Base-by-base conservation (phyloP, 768 basidiomycete genomes). In the Coprinopsis sp. region DNA sequence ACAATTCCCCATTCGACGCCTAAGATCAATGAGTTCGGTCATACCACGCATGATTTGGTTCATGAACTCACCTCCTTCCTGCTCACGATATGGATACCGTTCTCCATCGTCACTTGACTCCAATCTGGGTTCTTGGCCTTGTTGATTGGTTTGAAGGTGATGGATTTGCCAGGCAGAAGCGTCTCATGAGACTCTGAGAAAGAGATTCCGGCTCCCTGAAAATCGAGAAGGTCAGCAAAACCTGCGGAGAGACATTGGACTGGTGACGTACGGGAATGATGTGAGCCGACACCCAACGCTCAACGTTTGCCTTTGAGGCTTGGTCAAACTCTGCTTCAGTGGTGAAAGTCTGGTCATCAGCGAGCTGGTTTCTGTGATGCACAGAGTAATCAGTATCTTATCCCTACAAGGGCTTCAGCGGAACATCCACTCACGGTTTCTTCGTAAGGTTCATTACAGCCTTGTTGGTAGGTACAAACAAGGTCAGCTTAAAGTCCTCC, bases 381-480 rank as follows among this genome's bases (percentile, higher is more conserved):
- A 33, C 29, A 46, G 29, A 22, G 21, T 16, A 51, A 42, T 23
- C 22, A 41, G 49, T 24, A 22, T 14, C 16, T 27, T 24, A 18
- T 29, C 36, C 11, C 22, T 33, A 6, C 18, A 46, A 19, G 11
- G 12, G 14, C 23, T 25, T 33, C n/a, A 39, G 12, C 37, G 21
- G 10, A 14, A 7, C 2, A n/a, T n/a, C 25, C 8, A 71, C 87
- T 66, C 65, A 93, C 88, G 91, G 91, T 65, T 93, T 92, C 57
- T 81, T 68, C 2, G 81, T 62, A 44, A 92, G 67, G 3, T 82
- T 82, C 79, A 91, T 89, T 13, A 93, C 80, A 7, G 90, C 91
- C 62, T 84, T 87, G 64, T 95, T 93, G 21, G 86, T 88, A 1
- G 91, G 91, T 4, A 84, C 90, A 33, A 95, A 73, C 8, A 94